Evolutionary conservation across 495 filamentous ascomycete species (phyloP), one percentile per base, ranked within the genome.

Genomic region (Haplographium delicatum): DNA sequence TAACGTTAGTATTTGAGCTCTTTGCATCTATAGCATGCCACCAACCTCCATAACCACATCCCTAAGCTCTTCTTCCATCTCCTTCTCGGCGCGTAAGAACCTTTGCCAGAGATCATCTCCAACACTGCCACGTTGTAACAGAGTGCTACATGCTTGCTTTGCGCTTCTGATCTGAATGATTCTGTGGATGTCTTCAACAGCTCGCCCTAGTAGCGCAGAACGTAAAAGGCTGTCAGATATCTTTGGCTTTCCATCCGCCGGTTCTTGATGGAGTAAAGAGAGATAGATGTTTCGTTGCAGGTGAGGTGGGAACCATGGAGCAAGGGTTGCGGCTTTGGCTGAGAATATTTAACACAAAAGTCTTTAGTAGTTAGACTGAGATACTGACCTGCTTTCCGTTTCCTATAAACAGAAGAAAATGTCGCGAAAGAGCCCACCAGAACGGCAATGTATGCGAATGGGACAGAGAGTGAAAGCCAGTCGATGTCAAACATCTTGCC

Each of bases 101-200:
- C 93, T 75, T 71, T 96, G 93, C 86, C 90, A 96, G 34, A 97
- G 66, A 66, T 98, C 93, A 68, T 98, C 94, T 6, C 94, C 91
- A 1, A 98, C 89, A 65, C 86, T 91, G 1, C 94, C 94, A 37
- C 87, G 74, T 68, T 95, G 88, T 42, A 97, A 67, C 34, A 98
- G 71, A 44, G 81, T 81, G 54, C 84, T 81, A 61, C 95, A 75
- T 6, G 93, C 86, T 45, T 84, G 84, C 70, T 97, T 98, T 53
- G 89, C 83, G 39, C 74, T 82, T 51, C 89, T 78, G 51, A 98
- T 78, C 52, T 87, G 78, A 64, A 98, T 82, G 35, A 98, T 86
- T 50, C 93, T 82, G 57, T 83, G 75, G 63, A 98, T 93, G 65
- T 97, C 90, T 65, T 97, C 93, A 4, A 82, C 79, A 22, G 94